Conservation (phyloP, 2,329 filamentous ascomycete species). For the Phialocephala subalpina region DNA sequence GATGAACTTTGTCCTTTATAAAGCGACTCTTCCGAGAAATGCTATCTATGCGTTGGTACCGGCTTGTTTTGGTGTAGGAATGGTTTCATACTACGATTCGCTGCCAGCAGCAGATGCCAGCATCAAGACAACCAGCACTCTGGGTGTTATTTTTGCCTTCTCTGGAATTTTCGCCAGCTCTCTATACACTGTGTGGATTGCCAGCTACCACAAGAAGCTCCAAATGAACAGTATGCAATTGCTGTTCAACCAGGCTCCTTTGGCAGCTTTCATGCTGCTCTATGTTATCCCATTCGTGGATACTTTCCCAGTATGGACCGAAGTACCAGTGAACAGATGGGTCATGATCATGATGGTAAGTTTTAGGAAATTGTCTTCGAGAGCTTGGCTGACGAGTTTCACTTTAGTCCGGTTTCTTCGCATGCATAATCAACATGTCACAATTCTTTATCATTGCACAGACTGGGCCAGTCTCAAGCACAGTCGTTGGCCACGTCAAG, state of each 20-base stretch:
- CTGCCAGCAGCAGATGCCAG: constrained; percentile 54
- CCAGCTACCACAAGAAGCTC: constrained; percentile 69
- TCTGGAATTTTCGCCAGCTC: constrained; percentile 70
- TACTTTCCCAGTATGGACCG: constrained; percentile 63
- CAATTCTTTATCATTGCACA: constrained; percentile 70
- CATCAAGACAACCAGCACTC: constrained; percentile 61
- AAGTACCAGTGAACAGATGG: constrained; percentile 61
- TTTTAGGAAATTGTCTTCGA: constrained; percentile 13
- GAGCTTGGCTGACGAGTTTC: constrained; percentile 9
- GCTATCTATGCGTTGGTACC: constrained; percentile 63
- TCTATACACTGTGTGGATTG: constrained; percentile 75
- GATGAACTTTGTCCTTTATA: constrained; percentile 70
- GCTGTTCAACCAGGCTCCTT: constrained; percentile 72
- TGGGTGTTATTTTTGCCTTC: constrained; percentile 72
- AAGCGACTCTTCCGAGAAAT: constrained; percentile 59
- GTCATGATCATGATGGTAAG: constrained; percentile 64
- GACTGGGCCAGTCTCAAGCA: constrained; percentile 69
- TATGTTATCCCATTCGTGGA: constrained; percentile 73
- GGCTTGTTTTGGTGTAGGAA: constrained; percentile 69
- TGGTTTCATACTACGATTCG: constrained; percentile 76
- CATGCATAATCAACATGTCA: constrained; percentile 70
- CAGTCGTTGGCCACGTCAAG: constrained; percentile 71
- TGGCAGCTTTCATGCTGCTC: constrained; percentile 68
- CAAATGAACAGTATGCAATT: constrained; percentile 75
- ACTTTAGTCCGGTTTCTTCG: constrained; percentile 65